Evolutionary conservation across 176 grass and related monocot species (phyloP), one percentile per base, ranked within the genome.

Genomic region (Musa schizocarpa): DNA sequence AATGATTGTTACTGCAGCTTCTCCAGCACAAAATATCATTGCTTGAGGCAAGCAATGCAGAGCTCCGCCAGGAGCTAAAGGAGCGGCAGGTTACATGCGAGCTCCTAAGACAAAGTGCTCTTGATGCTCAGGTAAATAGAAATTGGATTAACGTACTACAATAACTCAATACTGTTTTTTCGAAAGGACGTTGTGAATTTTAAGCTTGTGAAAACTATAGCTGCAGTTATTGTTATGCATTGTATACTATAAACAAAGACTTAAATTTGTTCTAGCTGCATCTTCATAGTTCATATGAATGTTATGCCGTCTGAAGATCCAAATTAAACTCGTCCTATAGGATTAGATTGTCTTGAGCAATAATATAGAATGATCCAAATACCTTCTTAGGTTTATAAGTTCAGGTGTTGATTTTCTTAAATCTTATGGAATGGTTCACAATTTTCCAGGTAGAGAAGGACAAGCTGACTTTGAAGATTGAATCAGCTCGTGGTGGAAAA

Each of bases 361-460:
- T 61, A 61, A 17, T n/a, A 7, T 59, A 20, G 19, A n/a, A 19
- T 17, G 13, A 61, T 5, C 17, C 4, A n/a, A n/a, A 17, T 61
- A 19, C 57, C 0, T 61, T 61, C 8, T 43, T 43, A 43, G 14
- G 16, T 59, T 59, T 17, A 59, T 17, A 61, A n/a, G 19, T 57
- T 57, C 34, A 43, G 34, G 34, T 43, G 34, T 43, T 43, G 34
- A 43, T 6, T 43, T 43, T 43, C 50, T 34, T 65, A 19, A 21
- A 17, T 17, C 11, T 56, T 63, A 51, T 61, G 79, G 51, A 77
- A 70, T 52, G 23, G 27, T 84, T 53, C 4, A 76, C 77, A 73
- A 7, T 65, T 78, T 68, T 48, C 54, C 89, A 99, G 95, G 53
- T 91, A 25, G 90, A 94, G 78, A 94, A 87, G 88, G 95, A 91